A percentile compares a stretch with the other conserved stretches of the same genome.
These are phyloP conservation scores for Phytophthora constricta DNA, from an alignment of 352 stramenopile genomes.

Conservation along the genomic window DNA sequence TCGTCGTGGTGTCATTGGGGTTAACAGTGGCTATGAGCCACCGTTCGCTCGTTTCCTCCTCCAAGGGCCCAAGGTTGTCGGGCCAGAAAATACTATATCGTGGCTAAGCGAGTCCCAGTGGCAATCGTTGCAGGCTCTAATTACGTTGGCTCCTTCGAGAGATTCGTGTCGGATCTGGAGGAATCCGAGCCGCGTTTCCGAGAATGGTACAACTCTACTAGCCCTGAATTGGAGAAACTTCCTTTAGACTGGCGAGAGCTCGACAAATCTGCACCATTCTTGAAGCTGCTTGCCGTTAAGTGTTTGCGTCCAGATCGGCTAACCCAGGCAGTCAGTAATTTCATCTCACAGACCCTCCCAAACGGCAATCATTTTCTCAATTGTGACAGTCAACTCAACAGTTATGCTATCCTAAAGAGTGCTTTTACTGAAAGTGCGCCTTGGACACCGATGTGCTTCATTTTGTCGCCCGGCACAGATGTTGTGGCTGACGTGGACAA, in stretches of 20 bases:
- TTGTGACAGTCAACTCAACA: conserved; percentile 93
- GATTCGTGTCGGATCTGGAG: conserved; percentile 87
- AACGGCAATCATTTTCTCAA: conserved; percentile 84
- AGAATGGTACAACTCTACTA: conserved; percentile 92
- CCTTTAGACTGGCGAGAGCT: conserved; percentile 93
- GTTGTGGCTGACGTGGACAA: conserved; percentile 96
- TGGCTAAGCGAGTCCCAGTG: conserved; percentile 90
- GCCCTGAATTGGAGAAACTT: conserved; percentile 90
- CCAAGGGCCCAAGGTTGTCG: conserved; percentile 67
- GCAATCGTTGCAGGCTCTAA: conserved; percentile 81
- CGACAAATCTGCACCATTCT: conserved; percentile 89
- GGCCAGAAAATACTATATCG: conserved; percentile 74
- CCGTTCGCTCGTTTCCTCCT: conserved; percentile 85
- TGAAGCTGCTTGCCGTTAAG: conserved; percentile 95
- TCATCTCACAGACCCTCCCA: conserved; percentile 88
- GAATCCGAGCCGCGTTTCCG: conserved; percentile 91
- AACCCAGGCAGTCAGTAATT: conserved; percentile 93
- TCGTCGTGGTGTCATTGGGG: conserved; percentile 62
- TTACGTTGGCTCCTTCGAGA: conserved; percentile 86
- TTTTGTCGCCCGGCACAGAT: conserved; percentile 96
- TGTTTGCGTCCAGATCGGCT: conserved; percentile 95
- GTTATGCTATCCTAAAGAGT: conserved; percentile 94
- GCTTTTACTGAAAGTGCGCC: conserved; percentile 94
- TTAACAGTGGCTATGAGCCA: conserved; percentile 73
- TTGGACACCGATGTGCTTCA: conserved; percentile 98